These are phyloP conservation scores for Lepiota venenata DNA, from an alignment of 768 basidiomycete species.

Conservation along the genomic window DNA sequence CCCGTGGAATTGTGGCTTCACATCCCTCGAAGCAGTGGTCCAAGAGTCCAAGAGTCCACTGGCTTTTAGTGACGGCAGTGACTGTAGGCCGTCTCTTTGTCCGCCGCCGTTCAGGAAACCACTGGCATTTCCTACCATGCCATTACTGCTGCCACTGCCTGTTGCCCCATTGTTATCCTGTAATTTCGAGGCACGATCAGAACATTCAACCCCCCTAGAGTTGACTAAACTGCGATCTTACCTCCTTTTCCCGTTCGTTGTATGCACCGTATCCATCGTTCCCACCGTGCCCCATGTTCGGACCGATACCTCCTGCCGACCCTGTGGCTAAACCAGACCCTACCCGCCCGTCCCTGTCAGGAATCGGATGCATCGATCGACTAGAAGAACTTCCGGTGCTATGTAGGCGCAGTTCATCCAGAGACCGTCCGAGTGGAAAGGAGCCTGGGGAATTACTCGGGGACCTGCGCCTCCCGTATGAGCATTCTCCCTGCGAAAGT, in stretches of 20 bases:
- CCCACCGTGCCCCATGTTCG: constrained; percentile 18
- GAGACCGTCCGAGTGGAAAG: constrained; percentile 27
- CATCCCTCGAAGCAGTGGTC: constrained; percentile 29
- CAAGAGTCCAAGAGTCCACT: constrained; percentile 68
- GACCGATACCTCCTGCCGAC: constrained; percentile 15
- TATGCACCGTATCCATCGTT: constrained; percentile 14
- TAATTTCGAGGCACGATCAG: constrained; percentile 5
- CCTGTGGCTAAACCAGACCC: constrained; percentile 14
- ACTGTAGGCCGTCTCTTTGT: constrained; percentile 32
- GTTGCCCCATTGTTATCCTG: constrained; percentile 10
- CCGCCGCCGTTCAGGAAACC: constrained; percentile 15
- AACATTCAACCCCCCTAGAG: constrained; percentile 7
- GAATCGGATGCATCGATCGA: constrained; percentile 14
- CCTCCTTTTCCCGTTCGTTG: constrained; percentile 21
- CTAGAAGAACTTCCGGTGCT: constrained; percentile 17
- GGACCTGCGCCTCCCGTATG: constrained; percentile 22
- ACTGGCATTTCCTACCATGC: constrained; percentile 16
- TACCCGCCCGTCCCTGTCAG: constrained; percentile 17
- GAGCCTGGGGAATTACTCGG: constrained; percentile 27
- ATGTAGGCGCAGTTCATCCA: constrained; percentile 33
- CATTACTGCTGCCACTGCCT: constrained; percentile 11
- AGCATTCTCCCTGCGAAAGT: constrained; percentile 26
- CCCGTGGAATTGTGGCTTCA: constrained; percentile 17
- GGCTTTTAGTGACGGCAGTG: constrained; percentile 71
- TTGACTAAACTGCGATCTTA: constrained; percentile 4